Evolutionary conservation across 208 protist species (phyloP).

Genomic region (Strigomonas oncopelti): DNA sequence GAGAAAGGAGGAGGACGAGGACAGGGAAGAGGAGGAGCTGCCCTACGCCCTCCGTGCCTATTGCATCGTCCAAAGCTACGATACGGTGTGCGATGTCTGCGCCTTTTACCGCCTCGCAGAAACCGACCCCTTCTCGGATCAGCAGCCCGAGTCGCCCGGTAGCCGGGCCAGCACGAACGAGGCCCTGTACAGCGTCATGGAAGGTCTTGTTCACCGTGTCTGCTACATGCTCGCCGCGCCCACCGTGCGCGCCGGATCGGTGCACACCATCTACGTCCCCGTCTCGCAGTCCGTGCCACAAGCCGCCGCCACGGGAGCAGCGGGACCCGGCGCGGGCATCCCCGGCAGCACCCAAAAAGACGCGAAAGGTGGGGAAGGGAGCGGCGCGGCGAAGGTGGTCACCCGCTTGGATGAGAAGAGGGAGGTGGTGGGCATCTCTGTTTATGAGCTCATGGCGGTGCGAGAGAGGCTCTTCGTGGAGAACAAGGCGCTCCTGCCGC

Average conservation of each 20-base stretch:
- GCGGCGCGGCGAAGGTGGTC: no score
- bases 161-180: slow-evolving; percentile 13
- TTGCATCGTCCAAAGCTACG: slow-evolving; percentile 48
- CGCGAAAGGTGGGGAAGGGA: not conserved
- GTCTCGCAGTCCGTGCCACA: not conserved
- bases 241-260: slow-evolving; percentile 5
- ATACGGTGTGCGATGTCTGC: slow-evolving; percentile 33
- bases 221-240: slow-evolving; percentile 15
- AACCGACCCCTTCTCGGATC: slow-evolving; percentile 29
- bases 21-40: slow-evolving; percentile 24
- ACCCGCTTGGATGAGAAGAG: not conserved
- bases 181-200: slow-evolving; percentile 11
- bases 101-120: slow-evolving; percentile 35
- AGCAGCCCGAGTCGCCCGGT: slow-evolving; percentile 1
- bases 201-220: slow-evolving; percentile 24
- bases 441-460: slow-evolving; percentile 22
- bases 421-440: slow-evolving; percentile 12
- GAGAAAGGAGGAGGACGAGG: not conserved
- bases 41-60: slow-evolving; percentile 48
- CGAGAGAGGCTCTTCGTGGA: slow-evolving; percentile 15
- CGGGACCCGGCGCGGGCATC: not conserved
- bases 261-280: slow-evolving; percentile 9
- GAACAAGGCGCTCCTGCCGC: not conserved
- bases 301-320: not conserved
- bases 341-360: not conserved